These are phyloP conservation scores for Trametes versicolor DNA, from an alignment of 1,284 basidiomycete genomes.

Conservation along the genomic window DNA sequence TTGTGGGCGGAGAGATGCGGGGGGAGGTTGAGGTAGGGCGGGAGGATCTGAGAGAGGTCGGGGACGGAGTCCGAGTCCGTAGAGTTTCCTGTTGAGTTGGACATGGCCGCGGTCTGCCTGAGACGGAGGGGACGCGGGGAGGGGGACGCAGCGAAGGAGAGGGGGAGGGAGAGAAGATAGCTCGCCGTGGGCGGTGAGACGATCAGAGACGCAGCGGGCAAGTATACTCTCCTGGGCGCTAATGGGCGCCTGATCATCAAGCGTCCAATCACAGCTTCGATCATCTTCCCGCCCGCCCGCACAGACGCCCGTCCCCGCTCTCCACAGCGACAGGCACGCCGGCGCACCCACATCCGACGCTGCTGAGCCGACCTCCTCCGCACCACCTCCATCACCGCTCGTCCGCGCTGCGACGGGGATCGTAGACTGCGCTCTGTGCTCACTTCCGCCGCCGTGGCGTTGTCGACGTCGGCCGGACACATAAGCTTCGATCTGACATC, in stretches of 20 bases:
- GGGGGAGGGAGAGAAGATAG: constrained; percentile 12
- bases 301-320: background rate
- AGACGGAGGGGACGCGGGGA: constrained; percentile 14
- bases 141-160: constrained; percentile 1
- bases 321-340: background rate
- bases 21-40: constrained; percentile 70
- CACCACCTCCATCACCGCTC: background rate
- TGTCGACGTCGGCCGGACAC: background rate
- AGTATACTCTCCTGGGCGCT: constrained; percentile 30
- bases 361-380: background rate
- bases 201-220: background rate
- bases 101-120: constrained; percentile 35
- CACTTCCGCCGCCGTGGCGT: background rate
- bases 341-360: background rate
- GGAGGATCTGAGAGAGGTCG: constrained; percentile 49
- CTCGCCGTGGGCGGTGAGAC: constrained; percentile 21
- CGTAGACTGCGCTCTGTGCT: background rate
- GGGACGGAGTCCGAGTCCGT: constrained; percentile 26
- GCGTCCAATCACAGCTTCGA: constrained; percentile 24
- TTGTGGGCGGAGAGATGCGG: constrained; percentile 84
- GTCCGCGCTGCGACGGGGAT: background rate
- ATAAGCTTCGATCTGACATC: background rate
- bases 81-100: constrained; percentile 32
- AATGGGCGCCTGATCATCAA: constrained; percentile 22
- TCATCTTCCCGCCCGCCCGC: background rate